Percentiles rank a stretch among this genome's conserved stretches.
These are phyloP conservation scores for Fusarium liriodendri DNA, from an alignment of 2,329 filamentous ascomycete species.

Conservation along the genomic window DNA sequence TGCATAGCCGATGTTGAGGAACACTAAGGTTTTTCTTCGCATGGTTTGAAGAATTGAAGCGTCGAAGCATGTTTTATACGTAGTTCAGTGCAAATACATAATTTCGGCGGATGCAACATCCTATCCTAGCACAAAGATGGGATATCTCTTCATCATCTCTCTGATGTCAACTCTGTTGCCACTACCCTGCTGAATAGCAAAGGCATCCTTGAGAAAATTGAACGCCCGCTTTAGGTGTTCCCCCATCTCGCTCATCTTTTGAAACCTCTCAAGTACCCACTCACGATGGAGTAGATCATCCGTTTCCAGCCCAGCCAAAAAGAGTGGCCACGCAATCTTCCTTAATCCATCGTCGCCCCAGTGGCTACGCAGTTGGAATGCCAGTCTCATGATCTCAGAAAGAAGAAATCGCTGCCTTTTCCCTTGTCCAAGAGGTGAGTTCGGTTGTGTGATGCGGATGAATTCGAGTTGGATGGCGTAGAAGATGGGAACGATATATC, in stretches of 20 bases:
- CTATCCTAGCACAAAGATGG: background rate
- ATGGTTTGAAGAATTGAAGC: background rate
- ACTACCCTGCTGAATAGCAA: background rate
- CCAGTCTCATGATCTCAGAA: conserved; percentile 40
- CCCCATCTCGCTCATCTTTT: conserved; percentile 44
- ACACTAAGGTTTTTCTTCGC: background rate
- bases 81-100: background rate
- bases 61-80: too few species aligned
- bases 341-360: conserved; percentile 45
- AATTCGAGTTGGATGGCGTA: conserved; percentile 46
- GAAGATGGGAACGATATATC: conserved; percentile 49
- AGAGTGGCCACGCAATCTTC: conserved; percentile 49
- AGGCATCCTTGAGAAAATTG: background rate
- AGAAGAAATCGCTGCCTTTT: background rate
- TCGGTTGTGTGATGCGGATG: conserved; percentile 8
- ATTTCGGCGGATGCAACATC: background rate
- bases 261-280: conserved; percentile 49
- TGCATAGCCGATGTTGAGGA: background rate
- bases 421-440: background rate
- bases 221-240: conserved; percentile 38
- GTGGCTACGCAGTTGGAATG: conserved; percentile 47
- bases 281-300: conserved; percentile 46
- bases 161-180: background rate
- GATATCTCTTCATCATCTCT: background rate
- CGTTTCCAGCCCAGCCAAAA: conserved; percentile 49